A percentile compares a stretch with the other conserved stretches of the same genome.
These are phyloP conservation scores for Spinacia oleracea DNA, from an alignment of 179 eudicot species.

Conservation along the genomic window DNA sequence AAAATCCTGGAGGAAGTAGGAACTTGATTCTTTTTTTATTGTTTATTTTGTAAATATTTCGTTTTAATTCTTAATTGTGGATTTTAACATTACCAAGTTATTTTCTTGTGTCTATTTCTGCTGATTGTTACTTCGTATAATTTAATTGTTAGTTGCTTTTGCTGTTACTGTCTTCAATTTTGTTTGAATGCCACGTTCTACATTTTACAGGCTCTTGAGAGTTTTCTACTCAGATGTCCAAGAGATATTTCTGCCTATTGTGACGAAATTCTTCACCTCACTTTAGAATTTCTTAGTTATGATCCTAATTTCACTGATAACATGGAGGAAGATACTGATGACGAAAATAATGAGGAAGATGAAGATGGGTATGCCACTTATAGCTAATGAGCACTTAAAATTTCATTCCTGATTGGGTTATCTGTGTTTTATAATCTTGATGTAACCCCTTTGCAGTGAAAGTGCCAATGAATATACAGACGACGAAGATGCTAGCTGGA, in stretches of 20 bases:
- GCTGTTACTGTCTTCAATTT: not conserved
- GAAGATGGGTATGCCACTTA: conserved; percentile 81
- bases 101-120: not conserved
- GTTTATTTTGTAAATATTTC: too few species aligned
- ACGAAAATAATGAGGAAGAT: conserved; percentile 73
- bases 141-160: not conserved
- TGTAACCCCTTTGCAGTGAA: conserved; percentile 54
- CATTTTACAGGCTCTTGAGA: conserved; percentile 82
- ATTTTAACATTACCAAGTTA: not conserved
- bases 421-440: not conserved
- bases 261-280: conserved; percentile 73
- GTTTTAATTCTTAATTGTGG: not conserved
- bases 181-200: not conserved
- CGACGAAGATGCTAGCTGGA: conserved; percentile 99
- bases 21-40: not conserved
- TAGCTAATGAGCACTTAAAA: conserved; percentile 13
- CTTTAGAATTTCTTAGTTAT: conserved; percentile 86
- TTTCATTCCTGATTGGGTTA: not conserved
- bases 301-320: conserved; percentile 97
- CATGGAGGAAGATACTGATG: conserved; percentile 97
- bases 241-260: conserved; percentile 80
- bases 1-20: too few species aligned
- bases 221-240: conserved; percentile 93
- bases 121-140: not conserved
- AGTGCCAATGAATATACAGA: conserved; percentile 97